Base-by-base conservation (phyloP, 768 basidiomycete species). In the Mycena chlorophos region DNA sequence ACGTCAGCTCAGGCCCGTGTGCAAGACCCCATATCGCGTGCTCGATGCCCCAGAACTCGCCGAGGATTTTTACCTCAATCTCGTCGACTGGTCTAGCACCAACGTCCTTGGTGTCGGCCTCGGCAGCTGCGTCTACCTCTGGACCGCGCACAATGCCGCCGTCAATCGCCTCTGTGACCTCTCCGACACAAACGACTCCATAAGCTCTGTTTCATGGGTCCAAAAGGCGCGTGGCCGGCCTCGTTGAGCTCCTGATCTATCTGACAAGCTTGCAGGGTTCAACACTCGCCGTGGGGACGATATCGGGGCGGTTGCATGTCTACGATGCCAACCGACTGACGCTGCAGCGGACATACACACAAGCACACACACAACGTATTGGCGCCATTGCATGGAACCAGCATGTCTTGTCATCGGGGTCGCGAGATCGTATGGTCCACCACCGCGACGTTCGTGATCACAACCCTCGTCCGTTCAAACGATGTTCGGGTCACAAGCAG, bases 41-140 rank as follows among this genome's bases (percentile, higher is more conserved):
- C 82, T 98, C 29, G 96, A 99, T 68, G 96, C 96, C 6, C 97
- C 96, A 0, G 95, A 98, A 52, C 84, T 99, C 13, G 93, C 94
- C 26, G 96, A 98, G 68, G 96, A 99, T 70, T 99, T 98, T 71
- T 98, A 99, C 66, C 87, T 99, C 59, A 98, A 98, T 66, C 80
- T 98, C 12, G 94, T 98, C 22, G 95, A 98, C 60, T 98, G 97
- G 97, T 92, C 90, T 2, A 89, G 87, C 51, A 95, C 91, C 4
- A 98, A 98, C 66, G 87, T 98, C 0, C 84, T 98, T 0, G 95
- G 91, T 3, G 97, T 98, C 6, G 96, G 95, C 2, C 79, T 99
- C 5, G 91, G 88, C 2, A 78, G 87, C 0, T 94, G 92, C 58
- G 96, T 99, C 13, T 99, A 99, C 68, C 85, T 98, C 1, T 99